phyloP scores from a whole-genome alignment of 441 rosid genomes.

The Brassica hybrid region DNA sequence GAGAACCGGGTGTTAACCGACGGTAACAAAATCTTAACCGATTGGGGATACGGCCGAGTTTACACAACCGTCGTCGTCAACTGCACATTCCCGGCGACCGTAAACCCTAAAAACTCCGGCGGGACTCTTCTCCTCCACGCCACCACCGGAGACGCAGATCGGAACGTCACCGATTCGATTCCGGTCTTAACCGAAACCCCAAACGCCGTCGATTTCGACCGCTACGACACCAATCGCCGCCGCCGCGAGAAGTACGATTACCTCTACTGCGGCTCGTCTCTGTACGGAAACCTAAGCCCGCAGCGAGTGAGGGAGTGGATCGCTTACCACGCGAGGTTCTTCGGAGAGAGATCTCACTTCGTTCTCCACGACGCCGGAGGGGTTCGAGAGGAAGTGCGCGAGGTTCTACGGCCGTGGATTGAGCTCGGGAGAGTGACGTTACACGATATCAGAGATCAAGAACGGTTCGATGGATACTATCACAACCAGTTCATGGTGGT shows the following conservation, averaged over 20 bases:
- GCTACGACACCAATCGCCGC: constrained; percentile 41
- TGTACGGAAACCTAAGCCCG: constrained; percentile 79
- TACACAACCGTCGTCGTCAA: constrained; percentile 86
- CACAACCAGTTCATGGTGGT: constrained; percentile 94
- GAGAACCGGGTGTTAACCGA: constrained; percentile 40
- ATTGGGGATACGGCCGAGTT: constrained; percentile 93
- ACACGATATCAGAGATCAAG: constrained; percentile 79
- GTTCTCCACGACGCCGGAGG: constrained; percentile 92
- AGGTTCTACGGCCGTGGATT: constrained; percentile 89
- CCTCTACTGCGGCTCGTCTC: constrained; percentile 81
- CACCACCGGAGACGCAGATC: constrained; percentile 61
- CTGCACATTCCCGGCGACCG: constrained; percentile 63
- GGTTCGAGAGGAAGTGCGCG: constrained; percentile 65
- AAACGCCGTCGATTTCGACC: constrained; percentile 43
- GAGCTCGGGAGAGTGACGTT: constrained; percentile 80
- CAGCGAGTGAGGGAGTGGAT: constrained; percentile 86
- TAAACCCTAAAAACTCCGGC: constrained; percentile 67
- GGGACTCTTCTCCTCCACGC: constrained; percentile 67
- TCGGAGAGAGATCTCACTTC: constrained; percentile 78
- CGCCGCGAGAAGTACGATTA: constrained; percentile 65
- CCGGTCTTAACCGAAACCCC: constrained; percentile 54
- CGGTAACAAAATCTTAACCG: constrained; percentile 70
- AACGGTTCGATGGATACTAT: constrained; percentile 88
- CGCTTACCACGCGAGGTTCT: constrained; percentile 74
- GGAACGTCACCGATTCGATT: constrained; percentile 68